phyloP scores from a whole-genome alignment of 163 green algal genomes.

The Prototheca wickerhamii region DNA sequence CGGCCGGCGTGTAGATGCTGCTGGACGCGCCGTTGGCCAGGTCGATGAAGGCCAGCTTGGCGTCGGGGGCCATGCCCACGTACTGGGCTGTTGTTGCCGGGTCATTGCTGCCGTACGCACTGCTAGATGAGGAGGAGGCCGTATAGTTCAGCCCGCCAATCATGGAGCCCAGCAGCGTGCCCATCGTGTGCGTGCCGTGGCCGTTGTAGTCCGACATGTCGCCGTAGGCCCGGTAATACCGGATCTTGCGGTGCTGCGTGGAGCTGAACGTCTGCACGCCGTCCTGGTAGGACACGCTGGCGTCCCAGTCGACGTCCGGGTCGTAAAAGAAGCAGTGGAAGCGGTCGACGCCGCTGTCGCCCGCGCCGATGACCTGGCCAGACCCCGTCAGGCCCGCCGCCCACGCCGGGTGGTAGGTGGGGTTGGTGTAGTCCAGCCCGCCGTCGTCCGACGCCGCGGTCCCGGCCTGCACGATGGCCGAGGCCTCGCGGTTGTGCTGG shows the following conservation, averaged over 20 bases:
- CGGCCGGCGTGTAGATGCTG: slow-evolving; percentile 39
- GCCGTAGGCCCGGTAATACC: slow-evolving; percentile 31
- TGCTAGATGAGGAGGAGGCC: too few relatives aligned
- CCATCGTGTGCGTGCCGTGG: slow-evolving; percentile 43
- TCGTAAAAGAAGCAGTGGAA: slow-evolving; percentile 78
- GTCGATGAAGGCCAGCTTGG: slow-evolving; percentile 74
- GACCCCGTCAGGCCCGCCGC: slow-evolving; percentile 49
- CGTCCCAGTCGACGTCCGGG: slow-evolving; percentile 30
- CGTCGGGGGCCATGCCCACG: slow-evolving; percentile 62
- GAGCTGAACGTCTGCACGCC: slow-evolving; percentile 21
- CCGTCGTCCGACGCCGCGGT: not conserved
- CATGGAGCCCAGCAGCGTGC: slow-evolving; percentile 24
- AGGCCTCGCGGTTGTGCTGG: slow-evolving; percentile 54
- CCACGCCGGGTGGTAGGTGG: slow-evolving; percentile 53
- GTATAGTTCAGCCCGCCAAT: too few relatives aligned
- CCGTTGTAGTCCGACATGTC: slow-evolving; percentile 36
- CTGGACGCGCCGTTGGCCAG: slow-evolving; percentile 3
- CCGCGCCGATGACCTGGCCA: slow-evolving; percentile 67
- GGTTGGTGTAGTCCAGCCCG: slow-evolving; percentile 7
- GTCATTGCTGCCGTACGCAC: too few relatives aligned
- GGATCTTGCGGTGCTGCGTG: slow-evolving; percentile 35
- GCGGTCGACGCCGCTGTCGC: slow-evolving; percentile 75
- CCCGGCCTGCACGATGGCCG: slow-evolving; percentile 49
- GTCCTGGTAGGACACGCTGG: not conserved
- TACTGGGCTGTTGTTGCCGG: too few relatives aligned